Conservation (phyloP, 257 asterid species). For the Leonotis leonurus region DNA sequence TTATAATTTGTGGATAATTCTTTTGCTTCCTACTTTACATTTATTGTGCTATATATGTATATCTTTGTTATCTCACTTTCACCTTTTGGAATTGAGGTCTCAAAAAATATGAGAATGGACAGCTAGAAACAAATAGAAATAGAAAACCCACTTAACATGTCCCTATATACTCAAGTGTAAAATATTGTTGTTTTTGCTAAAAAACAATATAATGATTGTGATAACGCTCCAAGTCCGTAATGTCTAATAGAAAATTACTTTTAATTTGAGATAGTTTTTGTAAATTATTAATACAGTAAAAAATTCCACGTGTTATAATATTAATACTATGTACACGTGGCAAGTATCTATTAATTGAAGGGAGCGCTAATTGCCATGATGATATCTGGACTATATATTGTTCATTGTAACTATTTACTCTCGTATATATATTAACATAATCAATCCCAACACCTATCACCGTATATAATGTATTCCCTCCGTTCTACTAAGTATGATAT, state of each 20-base stretch:
- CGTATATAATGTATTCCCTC: too few relatives aligned
- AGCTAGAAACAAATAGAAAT: neutral
- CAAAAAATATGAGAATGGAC: conserved; percentile 6
- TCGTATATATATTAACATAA: too few relatives aligned
- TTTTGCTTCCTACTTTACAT: conserved; percentile 3
- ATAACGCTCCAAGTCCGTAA: neutral
- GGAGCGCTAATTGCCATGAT: conserved; percentile 57
- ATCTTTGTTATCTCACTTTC: conserved; percentile 18
- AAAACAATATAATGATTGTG: neutral
- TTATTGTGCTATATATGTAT: conserved; percentile 4
- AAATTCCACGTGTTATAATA: conserved; percentile 26
- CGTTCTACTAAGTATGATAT: too few relatives aligned
- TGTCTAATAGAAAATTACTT: too few relatives aligned
- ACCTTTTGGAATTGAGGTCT: conserved; percentile 12
- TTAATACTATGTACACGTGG: conserved; percentile 29
- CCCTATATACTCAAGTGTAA: neutral
- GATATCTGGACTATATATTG: too few relatives aligned
- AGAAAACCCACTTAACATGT: neutral
- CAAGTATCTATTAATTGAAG: conserved; percentile 21
- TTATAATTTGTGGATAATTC: conserved; percentile 15
- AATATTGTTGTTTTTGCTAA: too few relatives aligned
- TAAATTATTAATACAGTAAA: neutral
- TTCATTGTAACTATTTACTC: too few relatives aligned
- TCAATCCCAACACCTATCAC: too few relatives aligned
- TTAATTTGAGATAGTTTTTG: too few relatives aligned